These are phyloP conservation scores for Arachis monticola DNA, from an alignment of 331 rosid genomes.

Conservation along the genomic window DNA sequence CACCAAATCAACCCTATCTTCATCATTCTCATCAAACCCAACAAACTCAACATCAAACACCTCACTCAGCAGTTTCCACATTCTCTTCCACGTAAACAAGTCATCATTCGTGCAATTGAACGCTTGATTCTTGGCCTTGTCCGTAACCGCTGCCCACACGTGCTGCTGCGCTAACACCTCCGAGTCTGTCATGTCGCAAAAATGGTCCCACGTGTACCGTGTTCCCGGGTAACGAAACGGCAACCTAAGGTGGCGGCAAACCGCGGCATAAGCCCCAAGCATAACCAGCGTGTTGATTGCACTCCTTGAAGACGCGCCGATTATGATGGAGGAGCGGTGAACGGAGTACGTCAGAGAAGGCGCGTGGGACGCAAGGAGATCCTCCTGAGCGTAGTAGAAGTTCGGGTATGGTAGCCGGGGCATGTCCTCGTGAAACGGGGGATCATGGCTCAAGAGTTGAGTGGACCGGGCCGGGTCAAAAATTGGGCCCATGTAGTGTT, in stretches of 20 bases:
- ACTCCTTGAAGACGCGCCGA: conserved; percentile 40
- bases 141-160: conserved; percentile 51
- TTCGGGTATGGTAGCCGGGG: conserved; percentile 43
- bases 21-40: conserved; percentile 18
- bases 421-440: conserved; percentile 43
- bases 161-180: conserved; percentile 49
- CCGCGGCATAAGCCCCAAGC: conserved; percentile 18
- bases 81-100: conserved; percentile 45
- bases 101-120: conserved; percentile 53
- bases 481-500: conserved; percentile 55
- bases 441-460: conserved; percentile 26
- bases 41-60: conserved; percentile 40
- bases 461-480: not conserved
- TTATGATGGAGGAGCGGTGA: conserved; percentile 46
- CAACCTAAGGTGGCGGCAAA: conserved; percentile 40
- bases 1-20: conserved; percentile 34
- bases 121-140: conserved; percentile 35
- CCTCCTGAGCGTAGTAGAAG: conserved; percentile 53
- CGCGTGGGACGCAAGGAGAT: conserved; percentile 21
- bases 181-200: conserved; percentile 46
- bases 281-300: conserved; percentile 19
- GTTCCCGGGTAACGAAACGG: conserved; percentile 43
- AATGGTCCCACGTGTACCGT: conserved; percentile 53
- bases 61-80: conserved; percentile 39
- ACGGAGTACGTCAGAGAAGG: conserved; percentile 29